Evolutionary conservation across 2,329 filamentous ascomycete species (phyloP).

Genomic region (Sclerotinia borealis): DNA sequence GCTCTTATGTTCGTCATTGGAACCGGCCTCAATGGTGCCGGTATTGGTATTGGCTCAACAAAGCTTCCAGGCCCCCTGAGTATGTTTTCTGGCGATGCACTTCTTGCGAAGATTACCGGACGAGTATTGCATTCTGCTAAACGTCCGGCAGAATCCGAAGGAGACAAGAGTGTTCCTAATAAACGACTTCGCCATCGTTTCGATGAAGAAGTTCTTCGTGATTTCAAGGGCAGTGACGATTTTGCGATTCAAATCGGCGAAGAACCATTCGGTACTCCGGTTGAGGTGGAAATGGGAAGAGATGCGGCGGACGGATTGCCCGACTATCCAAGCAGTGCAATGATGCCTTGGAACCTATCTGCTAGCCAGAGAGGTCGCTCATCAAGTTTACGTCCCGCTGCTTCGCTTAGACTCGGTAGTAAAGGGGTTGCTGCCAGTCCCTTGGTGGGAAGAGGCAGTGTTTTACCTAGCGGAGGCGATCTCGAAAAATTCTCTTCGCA

Average conservation of each 20-base stretch:
- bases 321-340: slow-evolving; percentile 57
- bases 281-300: slow-evolving; percentile 63
- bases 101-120: slow-evolving; percentile 37
- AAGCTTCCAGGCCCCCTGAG: slow-evolving; percentile 44
- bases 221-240: slow-evolving; percentile 27
- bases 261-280: slow-evolving; percentile 19
- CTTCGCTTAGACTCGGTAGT: slow-evolving; percentile 27
- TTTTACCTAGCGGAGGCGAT: slow-evolving; percentile 20
- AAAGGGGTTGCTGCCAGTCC: slow-evolving; percentile 56
- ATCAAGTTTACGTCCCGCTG: slow-evolving; percentile 31
- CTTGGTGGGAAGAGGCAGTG: slow-evolving; percentile 44
- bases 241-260: slow-evolving; percentile 38
- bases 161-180: not conserved
- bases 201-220: slow-evolving; percentile 28
- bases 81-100: slow-evolving; percentile 50
- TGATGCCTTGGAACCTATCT: slow-evolving; percentile 62
- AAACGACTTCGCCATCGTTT: not conserved
- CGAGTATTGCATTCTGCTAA: not conserved
- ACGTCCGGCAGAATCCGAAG: not conserved
- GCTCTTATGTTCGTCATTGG: slow-evolving; percentile 56
- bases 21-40: slow-evolving; percentile 49
- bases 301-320: slow-evolving; percentile 59
- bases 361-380: slow-evolving; percentile 40
- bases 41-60: slow-evolving; percentile 38
- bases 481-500: slow-evolving; percentile 22